A percentile compares a stretch with the other conserved stretches of the same genome.
Conservation (phyloP, 164 flowering plant species). For the Saururus chinensis region DNA sequence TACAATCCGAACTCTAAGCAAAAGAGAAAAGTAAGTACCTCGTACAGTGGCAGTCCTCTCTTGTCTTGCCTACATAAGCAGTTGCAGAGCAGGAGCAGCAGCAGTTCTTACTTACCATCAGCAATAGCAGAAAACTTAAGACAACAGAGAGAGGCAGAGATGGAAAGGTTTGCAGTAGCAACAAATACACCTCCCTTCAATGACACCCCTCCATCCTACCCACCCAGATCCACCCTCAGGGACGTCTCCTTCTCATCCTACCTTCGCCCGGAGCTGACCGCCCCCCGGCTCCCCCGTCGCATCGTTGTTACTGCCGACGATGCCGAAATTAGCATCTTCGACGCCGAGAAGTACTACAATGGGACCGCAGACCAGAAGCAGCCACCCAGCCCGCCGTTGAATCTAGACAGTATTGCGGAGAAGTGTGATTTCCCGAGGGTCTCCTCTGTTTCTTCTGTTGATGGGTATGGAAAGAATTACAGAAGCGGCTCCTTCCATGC, state of each 20-base stretch:
- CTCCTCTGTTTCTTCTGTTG: slow-evolving; percentile 48
- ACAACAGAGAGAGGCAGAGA: neutral
- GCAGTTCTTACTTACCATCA: neutral
- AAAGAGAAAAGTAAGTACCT: neutral
- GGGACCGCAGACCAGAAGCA: slow-evolving; percentile 21
- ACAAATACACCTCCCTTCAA: neutral
- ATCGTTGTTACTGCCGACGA: slow-evolving; percentile 13
- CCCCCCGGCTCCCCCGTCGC: neutral
- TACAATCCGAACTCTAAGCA: neutral
- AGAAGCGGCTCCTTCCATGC: slow-evolving; percentile 51
- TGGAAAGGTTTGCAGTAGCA: slow-evolving; percentile 11
- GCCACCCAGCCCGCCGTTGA: slow-evolving; percentile 1
- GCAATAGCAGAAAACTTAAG: neutral
- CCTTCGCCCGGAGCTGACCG: slow-evolving; percentile 12
- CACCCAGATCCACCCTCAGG: slow-evolving; percentile 8
- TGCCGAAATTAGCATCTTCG: slow-evolving; percentile 61
- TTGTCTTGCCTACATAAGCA: neutral
- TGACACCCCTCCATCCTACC: slow-evolving; percentile 4
- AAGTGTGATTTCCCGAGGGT: slow-evolving; percentile 12
- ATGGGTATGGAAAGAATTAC: slow-evolving; percentile 34
- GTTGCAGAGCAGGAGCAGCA: neutral
- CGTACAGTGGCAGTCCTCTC: neutral
- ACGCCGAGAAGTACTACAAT: slow-evolving; percentile 63
- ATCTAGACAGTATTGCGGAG: slow-evolving; percentile 4
- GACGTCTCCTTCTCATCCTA: slow-evolving; percentile 37